A percentile compares a stretch with the other conserved stretches of the same genome.
Conservation (phyloP, 805 yeast genomes). For the Candida chilensis region DNA sequence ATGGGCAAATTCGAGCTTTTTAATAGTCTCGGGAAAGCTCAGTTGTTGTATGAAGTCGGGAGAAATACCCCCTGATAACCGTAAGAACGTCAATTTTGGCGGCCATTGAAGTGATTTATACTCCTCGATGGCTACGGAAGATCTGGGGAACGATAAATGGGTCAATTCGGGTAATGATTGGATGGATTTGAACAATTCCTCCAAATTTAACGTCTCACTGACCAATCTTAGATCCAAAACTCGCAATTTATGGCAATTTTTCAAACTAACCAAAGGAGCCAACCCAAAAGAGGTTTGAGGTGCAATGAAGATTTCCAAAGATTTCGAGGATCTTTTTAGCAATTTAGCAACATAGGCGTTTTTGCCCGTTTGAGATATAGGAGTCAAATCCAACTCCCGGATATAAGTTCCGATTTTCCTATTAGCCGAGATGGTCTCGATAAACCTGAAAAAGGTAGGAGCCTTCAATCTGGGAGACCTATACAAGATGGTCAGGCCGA, state of each 20-base stretch:
- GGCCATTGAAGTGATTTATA: conserved; percentile 67
- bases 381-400: conserved; percentile 59
- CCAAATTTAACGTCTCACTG: conserved; percentile 81
- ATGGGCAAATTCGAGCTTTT: conserved; percentile 70
- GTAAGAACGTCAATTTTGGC: conserved; percentile 54
- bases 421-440: conserved; percentile 48
- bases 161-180: conserved; percentile 52
- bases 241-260: conserved; percentile 55
- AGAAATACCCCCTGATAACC: conserved; percentile 85
- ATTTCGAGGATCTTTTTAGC: conserved; percentile 64
- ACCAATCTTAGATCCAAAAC: conserved; percentile 76
- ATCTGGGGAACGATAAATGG: conserved; percentile 79
- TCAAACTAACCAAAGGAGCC: conserved; percentile 77
- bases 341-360: conserved; percentile 83
- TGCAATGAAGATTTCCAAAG: conserved; percentile 65
- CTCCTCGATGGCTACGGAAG: conserved; percentile 66
- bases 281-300: conserved; percentile 94
- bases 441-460: conserved; percentile 63
- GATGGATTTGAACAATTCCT: conserved; percentile 72
- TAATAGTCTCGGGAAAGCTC: conserved; percentile 64
- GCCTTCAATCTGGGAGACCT: conserved; percentile 53
- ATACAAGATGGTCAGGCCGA: conserved; percentile 62
- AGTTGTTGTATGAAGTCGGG: conserved; percentile 68
- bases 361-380: conserved; percentile 83
- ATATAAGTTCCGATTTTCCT: conserved; percentile 54